These are phyloP conservation scores for Aspergillus sp. DNA, from an alignment of 2,329 filamentous ascomycete genomes.

Conservation along the genomic window DNA sequence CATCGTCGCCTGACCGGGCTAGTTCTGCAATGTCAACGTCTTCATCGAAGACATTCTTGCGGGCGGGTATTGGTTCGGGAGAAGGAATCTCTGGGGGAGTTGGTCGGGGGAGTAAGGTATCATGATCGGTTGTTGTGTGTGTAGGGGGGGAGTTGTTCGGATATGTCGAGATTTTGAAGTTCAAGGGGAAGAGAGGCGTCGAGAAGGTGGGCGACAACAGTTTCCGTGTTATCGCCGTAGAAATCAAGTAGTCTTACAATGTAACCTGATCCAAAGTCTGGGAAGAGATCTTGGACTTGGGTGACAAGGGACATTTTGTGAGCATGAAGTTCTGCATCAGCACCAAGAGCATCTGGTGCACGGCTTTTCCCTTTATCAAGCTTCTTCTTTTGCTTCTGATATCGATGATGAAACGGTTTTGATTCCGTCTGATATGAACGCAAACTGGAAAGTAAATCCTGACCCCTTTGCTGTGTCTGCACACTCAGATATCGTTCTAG, in stretches of 20 bases:
- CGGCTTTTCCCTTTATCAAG: constrained; percentile 39
- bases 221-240: constrained; percentile 72
- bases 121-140: constrained; percentile 51
- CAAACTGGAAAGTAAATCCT: constrained; percentile 36
- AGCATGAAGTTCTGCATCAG: constrained; percentile 57
- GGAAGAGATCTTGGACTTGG: constrained; percentile 91
- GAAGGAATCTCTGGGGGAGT: constrained; percentile 26
- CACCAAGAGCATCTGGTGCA: constrained; percentile 19
- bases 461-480: constrained; percentile 36
- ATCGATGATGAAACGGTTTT: constrained; percentile 32
- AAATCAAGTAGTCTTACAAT: constrained; percentile 73
- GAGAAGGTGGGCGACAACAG: constrained; percentile 75
- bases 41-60: constrained; percentile 73
- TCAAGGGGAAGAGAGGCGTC: constrained; percentile 69
- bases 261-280: constrained; percentile 78
- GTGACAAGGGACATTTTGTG: constrained; percentile 81
- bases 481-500: constrained; percentile 31
- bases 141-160: constrained; percentile 45
- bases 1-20: constrained; percentile 50
- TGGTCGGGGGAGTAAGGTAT: constrained; percentile 51
- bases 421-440: constrained; percentile 35
- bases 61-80: constrained; percentile 28
- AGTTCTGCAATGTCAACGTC: constrained; percentile 71
- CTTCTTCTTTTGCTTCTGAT: constrained; percentile 36
- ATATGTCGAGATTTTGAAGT: constrained; percentile 60